Percentiles rank a stretch among this genome's conserved stretches.
Conservation (phyloP, 2,329 filamentous ascomycete species). For the Nigrospora sphaerica region DNA sequence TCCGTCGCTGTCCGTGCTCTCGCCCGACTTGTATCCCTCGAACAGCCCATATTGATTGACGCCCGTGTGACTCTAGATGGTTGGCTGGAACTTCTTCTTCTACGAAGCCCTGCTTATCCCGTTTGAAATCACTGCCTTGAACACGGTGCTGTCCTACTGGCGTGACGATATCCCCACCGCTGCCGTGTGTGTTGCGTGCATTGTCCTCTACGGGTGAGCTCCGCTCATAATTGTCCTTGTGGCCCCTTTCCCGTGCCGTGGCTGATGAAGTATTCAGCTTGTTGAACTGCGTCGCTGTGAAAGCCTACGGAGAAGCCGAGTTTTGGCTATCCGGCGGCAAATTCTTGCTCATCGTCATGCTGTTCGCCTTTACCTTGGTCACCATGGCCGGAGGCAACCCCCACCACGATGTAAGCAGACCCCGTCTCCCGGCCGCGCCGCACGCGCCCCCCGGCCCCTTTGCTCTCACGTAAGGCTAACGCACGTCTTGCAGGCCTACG, state of each 20-base stretch:
- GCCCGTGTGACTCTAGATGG: conserved; percentile 15
- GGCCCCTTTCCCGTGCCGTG: conserved; percentile 1
- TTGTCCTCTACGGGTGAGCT: conserved; percentile 23
- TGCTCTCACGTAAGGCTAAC: no score
- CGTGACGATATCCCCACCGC: conserved; percentile 30
- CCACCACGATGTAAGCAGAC: conserved; percentile 15
- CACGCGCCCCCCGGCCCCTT: no score
- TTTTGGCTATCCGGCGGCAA: conserved; percentile 38
- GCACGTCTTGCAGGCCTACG: conserved; percentile 10
- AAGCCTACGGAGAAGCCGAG: conserved; percentile 35
- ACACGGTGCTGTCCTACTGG: conserved; percentile 35
- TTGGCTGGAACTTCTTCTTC: conserved; percentile 29
- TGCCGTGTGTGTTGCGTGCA: conserved; percentile 32
- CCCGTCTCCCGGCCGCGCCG: no score
- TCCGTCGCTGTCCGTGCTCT: no score
- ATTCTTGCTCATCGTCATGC: conserved; percentile 22
- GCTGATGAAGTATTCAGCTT: conserved; percentile 6
- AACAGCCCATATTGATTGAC: no score
- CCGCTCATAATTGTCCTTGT: conserved; percentile 9
- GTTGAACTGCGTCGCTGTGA: conserved; percentile 33
- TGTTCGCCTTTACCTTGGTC: conserved; percentile 31
- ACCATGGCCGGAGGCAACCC: conserved; percentile 37
- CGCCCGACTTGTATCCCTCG: no score
- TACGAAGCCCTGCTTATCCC: conserved; percentile 27
- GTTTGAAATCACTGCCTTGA: conserved; percentile 25